phyloP scores from a whole-genome alignment of 2,329 filamentous ascomycete species.

The Xylariaceae sp. region DNA sequence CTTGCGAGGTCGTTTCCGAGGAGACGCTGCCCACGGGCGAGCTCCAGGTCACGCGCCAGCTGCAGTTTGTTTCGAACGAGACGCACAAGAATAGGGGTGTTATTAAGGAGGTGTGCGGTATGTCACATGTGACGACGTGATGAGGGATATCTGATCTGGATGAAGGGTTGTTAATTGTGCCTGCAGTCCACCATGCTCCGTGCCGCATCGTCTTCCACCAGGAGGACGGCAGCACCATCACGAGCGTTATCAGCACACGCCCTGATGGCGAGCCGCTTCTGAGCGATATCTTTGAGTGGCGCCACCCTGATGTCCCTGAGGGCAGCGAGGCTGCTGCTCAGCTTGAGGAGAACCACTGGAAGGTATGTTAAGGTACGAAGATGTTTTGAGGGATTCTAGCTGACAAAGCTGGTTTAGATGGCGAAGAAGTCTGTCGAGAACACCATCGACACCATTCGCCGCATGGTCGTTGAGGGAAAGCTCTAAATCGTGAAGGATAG shows the following conservation, averaged over 20 bases:
- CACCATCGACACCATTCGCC: slow-evolving; percentile 30
- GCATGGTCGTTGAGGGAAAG: slow-evolving; percentile 26
- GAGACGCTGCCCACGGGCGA: slow-evolving; percentile 22
- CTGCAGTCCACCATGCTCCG: slow-evolving; percentile 28
- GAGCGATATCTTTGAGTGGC: slow-evolving; percentile 37
- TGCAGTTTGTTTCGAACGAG: slow-evolving; percentile 27
- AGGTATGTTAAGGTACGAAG: slow-evolving; percentile 12
- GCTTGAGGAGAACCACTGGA: slow-evolving; percentile 27
- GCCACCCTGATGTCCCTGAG: slow-evolving; percentile 28
- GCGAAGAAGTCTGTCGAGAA: slow-evolving; percentile 31
- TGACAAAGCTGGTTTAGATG: slow-evolving; percentile 16
- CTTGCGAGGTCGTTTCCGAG: slow-evolving; percentile 32
- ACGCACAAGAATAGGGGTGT: not conserved
- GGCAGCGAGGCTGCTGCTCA: slow-evolving; percentile 27
- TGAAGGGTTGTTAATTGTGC: no score
- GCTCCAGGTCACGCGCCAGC: slow-evolving; percentile 29
- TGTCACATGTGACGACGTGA: not conserved
- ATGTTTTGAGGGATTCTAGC: no score
- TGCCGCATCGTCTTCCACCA: slow-evolving; percentile 34
- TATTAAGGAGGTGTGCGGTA: slow-evolving; percentile 31
- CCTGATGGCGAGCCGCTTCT: slow-evolving; percentile 30
- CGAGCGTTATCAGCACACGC: slow-evolving; percentile 33
- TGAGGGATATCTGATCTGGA: no score
- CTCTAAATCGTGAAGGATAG: slow-evolving; percentile 17
- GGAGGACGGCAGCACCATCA: slow-evolving; percentile 34